Conservation (phyloP, 345 rosid species). For the Gossypium longicalyx region DNA sequence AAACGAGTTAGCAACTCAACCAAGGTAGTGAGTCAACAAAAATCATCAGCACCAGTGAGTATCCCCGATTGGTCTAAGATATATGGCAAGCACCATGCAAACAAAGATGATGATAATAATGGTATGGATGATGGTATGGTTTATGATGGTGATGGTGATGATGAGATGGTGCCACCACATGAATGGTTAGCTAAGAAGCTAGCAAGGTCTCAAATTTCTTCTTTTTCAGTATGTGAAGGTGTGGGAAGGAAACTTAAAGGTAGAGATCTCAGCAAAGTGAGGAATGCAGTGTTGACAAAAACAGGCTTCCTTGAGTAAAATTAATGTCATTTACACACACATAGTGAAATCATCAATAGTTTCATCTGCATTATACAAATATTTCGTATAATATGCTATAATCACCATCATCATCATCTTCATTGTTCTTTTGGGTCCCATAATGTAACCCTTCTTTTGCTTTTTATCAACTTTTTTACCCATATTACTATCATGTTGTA, state of each 20-base stretch:
- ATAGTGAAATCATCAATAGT: slow-evolving; percentile 19
- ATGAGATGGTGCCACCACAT: slow-evolving; percentile 76
- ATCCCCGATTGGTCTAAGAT: slow-evolving; percentile 95
- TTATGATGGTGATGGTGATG: slow-evolving; percentile 27
- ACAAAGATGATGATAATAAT: background rate
- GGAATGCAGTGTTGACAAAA: slow-evolving; percentile 79
- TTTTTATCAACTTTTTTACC: slow-evolving; percentile 17
- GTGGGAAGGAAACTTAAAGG: slow-evolving; percentile 95
- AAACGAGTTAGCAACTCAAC: slow-evolving; percentile 24
- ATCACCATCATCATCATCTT: slow-evolving; percentile 22
- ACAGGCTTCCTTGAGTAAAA: slow-evolving; percentile 82
- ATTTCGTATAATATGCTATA: background rate
- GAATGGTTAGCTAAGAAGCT: slow-evolving; percentile 91
- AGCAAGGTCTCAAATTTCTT: slow-evolving; percentile 72
- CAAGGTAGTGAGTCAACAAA: slow-evolving; percentile 32
- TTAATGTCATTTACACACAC: background rate
- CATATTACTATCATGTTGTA: background rate
- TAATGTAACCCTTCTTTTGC: slow-evolving; percentile 21
- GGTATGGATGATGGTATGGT: slow-evolving; percentile 13
- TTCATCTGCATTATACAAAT: slow-evolving; percentile 24
- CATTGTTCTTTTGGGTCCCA: slow-evolving; percentile 38
- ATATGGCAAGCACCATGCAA: slow-evolving; percentile 42
- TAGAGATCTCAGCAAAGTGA: slow-evolving; percentile 90
- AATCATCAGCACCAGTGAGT: slow-evolving; percentile 74
- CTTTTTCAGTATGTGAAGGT: slow-evolving; percentile 89